Base-by-base conservation (phyloP, 768 basidiomycete genomes). In the Tulasnella sp. region DNA sequence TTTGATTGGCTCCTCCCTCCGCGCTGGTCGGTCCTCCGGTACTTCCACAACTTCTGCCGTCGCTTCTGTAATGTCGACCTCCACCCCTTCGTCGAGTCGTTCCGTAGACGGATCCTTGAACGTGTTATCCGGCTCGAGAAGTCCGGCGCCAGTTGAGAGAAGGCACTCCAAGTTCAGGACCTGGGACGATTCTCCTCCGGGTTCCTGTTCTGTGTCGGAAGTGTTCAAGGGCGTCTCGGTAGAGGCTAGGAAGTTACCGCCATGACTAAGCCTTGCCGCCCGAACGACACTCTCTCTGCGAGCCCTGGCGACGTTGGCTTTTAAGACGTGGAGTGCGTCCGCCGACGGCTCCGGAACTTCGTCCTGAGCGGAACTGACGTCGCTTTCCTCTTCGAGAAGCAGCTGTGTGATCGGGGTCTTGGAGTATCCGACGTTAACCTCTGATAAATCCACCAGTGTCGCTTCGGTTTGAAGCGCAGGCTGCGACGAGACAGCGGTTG, bases 51-150 rank as follows among this genome's bases (percentile, higher is more conserved):
- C 62, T 41, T 72, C 71, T 14, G 37, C 22, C 22, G 26, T 35
- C 12, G 62, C 40, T 63, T 72, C 62, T 63, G 71, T 72, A 19
- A 72, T 66, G 29, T 72, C 71, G 3, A 72, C 62, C 62, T 72
- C 71, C 32, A 72, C 16, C 1, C 44, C 71, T 22, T 39, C 71
- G 12, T 37, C 36, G n/a, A 35, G 5, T 26, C 11, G 37, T 29
- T 72, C 62, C 12, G 36, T 12, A n/a, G 71, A 19, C 22, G 36
- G 16, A 35, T 35, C 14, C 26, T 9, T 59, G 26, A 47, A 29
- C n/a, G 11, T 1, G 26, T 11, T 32, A 12, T 29, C 26, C 9
- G 52, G 22, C 6, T 11, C 1, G 26, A 29, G 5, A n/a, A 59
- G 6, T 19, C 29, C 69, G 69, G 22, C 47, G 16, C 19, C 52